Base-by-base conservation (phyloP, 2,329 filamentous ascomycete species). In the Polytolypa hystricis region DNA sequence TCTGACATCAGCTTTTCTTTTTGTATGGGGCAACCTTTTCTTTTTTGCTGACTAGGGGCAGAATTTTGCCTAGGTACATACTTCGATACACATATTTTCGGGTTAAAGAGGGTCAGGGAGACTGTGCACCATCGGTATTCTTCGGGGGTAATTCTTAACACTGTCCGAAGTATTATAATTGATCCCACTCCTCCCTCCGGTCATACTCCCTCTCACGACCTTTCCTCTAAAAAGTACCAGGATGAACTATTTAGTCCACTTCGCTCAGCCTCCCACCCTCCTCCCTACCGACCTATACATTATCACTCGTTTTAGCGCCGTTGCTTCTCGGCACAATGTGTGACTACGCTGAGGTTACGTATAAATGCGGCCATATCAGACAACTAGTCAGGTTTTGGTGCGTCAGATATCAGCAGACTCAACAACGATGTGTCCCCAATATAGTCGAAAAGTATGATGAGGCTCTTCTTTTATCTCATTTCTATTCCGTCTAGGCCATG, bases 281-380 rank as follows among this genome's bases (percentile, higher is more conserved):
- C 21, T 25, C n/a, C 7, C n/a, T 25, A 25, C 21, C n/a, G 32
- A 30, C 21, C 14, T 19, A n/a, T n/a, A n/a, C n/a, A n/a, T n/a
- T n/a, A n/a, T n/a, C n/a, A n/a, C n/a, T n/a, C n/a, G n/a, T n/a
- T n/a, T n/a, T n/a, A n/a, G n/a, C n/a, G n/a, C n/a, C n/a, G n/a
- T n/a, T n/a, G n/a, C n/a, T n/a, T n/a, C n/a, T n/a, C n/a, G 32
- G 30, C 43, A 55, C 37, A 33, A 75, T 75, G 71, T 76, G 71
- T 52, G 70, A 74, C 51, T 74, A 74, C 46, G 74, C 66, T 15
- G 67, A 74, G 54, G 71, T 75, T 37, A 67, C 73, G 42, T 75
- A 71, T 50, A 60, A 63, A 27, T 76, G 71, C 54, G 63, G 62
- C 33, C 71, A 76, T 53, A 55, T 70, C 40, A 64, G 71, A 21